Evolutionary conservation across 257 asterid genomes (phyloP).

Genomic region (Fraxinus cuspidata): DNA sequence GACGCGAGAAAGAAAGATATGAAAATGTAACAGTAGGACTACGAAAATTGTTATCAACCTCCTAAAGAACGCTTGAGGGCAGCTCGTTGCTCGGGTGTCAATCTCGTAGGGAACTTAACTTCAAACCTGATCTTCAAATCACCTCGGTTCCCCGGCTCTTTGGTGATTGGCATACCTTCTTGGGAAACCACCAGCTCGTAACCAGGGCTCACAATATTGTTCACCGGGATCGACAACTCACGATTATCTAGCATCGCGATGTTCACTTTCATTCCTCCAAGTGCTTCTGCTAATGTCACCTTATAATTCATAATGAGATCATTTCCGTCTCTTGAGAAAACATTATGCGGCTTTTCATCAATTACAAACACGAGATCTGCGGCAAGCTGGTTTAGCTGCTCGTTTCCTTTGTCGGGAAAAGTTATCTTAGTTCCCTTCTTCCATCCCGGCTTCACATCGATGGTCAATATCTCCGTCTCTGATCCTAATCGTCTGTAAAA

Average conservation of each 20-base stretch:
- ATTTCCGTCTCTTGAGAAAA: slow-evolving; percentile 68
- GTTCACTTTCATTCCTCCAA: slow-evolving; percentile 57
- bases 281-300: slow-evolving; percentile 61
- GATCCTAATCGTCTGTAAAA: slow-evolving; percentile 46
- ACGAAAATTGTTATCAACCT: neutral
- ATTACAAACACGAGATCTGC: slow-evolving; percentile 86
- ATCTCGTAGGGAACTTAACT: slow-evolving; percentile 61
- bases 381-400: slow-evolving; percentile 72
- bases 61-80: slow-evolving; percentile 56
- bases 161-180: slow-evolving; percentile 86
- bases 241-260: slow-evolving; percentile 57
- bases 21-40: neutral
- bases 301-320: slow-evolving; percentile 49
- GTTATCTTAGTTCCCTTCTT: slow-evolving; percentile 86
- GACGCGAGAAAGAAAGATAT: neutral
- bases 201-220: slow-evolving; percentile 42
- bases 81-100: slow-evolving; percentile 65
- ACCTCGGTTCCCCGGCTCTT: slow-evolving; percentile 57
- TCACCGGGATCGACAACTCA: slow-evolving; percentile 51
- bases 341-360: slow-evolving; percentile 75
- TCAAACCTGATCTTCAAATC: slow-evolving; percentile 68
- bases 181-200: slow-evolving; percentile 57
- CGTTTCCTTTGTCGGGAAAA: slow-evolving; percentile 87
- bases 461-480: slow-evolving; percentile 64
- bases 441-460: slow-evolving; percentile 93